Evolutionary conservation across 768 basidiomycete genomes (phyloP).

Genomic region (Pleurotus ostreatus): DNA sequence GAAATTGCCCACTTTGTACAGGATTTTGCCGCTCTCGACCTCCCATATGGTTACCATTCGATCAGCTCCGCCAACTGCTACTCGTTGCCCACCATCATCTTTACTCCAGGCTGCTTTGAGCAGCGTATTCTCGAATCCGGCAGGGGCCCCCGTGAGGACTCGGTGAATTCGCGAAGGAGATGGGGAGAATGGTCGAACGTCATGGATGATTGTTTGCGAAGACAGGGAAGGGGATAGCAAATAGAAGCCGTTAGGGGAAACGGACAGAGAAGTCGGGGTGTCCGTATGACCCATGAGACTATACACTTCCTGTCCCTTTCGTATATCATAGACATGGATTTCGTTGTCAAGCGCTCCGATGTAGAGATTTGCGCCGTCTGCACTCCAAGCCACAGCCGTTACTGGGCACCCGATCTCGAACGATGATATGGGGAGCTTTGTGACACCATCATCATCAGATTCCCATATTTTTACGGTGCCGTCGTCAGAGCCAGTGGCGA

Average conservation of each 20-base stretch:
- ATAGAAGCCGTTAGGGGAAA: constrained; percentile 86
- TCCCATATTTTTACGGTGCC: constrained; percentile 92
- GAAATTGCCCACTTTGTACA: constrained; percentile 63
- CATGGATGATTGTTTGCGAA: constrained; percentile 85
- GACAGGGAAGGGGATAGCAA: constrained; percentile 90
- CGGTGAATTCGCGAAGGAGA: constrained; percentile 80
- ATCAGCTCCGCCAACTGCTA: constrained; percentile 88
- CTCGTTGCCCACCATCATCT: constrained; percentile 76
- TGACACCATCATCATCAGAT: constrained; percentile 62
- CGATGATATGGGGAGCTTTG: constrained; percentile 70
- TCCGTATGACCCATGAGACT: constrained; percentile 83
- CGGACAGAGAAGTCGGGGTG: constrained; percentile 87
- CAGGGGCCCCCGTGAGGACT: constrained; percentile 76
- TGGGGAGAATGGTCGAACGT: constrained; percentile 91
- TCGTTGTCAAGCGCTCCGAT: constrained; percentile 95
- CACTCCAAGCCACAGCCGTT: constrained; percentile 89
- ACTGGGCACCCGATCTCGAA: constrained; percentile 88
- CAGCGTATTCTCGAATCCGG: constrained; percentile 89
- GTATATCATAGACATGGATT: constrained; percentile 92
- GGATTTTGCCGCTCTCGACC: constrained; percentile 67
- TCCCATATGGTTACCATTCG: constrained; percentile 87
- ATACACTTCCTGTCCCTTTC: constrained; percentile 80
- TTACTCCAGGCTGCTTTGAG: constrained; percentile 86
- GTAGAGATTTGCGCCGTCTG: constrained; percentile 85
- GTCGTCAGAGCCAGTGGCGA: constrained; percentile 90